phyloP scores from a whole-genome alignment of 2,329 filamentous ascomycete genomes.

The Fonsecaea multimorphosa region DNA sequence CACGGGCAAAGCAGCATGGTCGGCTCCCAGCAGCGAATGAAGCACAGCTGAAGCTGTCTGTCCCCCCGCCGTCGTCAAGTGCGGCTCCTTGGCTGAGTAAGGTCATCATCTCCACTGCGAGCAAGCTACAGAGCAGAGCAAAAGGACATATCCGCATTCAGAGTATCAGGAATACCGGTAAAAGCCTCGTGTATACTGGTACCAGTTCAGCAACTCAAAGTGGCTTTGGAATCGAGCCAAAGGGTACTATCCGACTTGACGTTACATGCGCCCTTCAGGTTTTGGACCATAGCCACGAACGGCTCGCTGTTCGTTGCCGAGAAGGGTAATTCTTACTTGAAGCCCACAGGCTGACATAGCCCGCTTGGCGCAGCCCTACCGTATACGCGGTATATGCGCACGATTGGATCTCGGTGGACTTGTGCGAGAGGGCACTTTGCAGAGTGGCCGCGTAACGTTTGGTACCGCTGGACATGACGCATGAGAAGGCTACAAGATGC shows the following conservation, averaged over 20 bases:
- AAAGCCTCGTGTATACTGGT: not conserved
- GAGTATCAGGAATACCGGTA: not conserved
- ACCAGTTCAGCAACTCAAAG: not conserved
- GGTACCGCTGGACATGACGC: not conserved
- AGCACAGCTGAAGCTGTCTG: not conserved
- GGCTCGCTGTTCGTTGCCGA: slow-evolving; percentile 15
- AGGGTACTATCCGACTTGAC: slow-evolving; percentile 4
- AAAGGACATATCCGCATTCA: slow-evolving; percentile 26
- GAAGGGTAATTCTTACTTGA: slow-evolving; percentile 13
- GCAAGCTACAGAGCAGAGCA: slow-evolving; percentile 14
- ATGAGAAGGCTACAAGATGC: not conserved
- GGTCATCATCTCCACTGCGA: slow-evolving; percentile 26
- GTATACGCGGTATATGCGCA: not conserved
- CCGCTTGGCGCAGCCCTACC: slow-evolving; percentile 18
- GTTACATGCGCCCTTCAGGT: slow-evolving; percentile 27
- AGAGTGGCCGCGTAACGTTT: not conserved
- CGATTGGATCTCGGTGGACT: not conserved
- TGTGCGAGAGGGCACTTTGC: not conserved
- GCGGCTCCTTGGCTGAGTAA: slow-evolving; percentile 30
- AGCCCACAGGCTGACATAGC: slow-evolving; percentile 22
- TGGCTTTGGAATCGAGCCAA: not conserved
- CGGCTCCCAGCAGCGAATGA: slow-evolving; percentile 5
- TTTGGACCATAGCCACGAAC: not conserved
- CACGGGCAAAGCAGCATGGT: not conserved
- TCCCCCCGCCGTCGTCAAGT: slow-evolving; percentile 5